Percentiles rank a stretch among this genome's conserved stretches.
Conservation (phyloP, 2,329 filamentous ascomycete species). For the Alternaria conjuncta region DNA sequence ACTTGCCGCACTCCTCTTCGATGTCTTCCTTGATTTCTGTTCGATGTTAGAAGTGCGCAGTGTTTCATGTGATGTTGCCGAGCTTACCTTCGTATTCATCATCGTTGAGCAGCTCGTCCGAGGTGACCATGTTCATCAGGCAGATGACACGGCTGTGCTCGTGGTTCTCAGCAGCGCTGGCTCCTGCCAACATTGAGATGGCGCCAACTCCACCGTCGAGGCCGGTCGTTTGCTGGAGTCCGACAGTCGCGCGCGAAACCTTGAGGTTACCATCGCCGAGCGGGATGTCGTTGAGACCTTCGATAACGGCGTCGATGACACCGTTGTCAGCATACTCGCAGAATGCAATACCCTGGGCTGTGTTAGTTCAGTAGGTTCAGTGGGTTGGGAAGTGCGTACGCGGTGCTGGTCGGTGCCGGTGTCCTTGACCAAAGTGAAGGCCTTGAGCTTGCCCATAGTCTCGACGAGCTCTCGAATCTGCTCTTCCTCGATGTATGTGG, state of each 20-base stretch:
- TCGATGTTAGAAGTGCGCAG: constrained; percentile 5
- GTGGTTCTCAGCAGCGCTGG: constrained; percentile 72
- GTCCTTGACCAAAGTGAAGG: constrained; percentile 90
- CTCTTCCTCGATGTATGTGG: constrained; percentile 84
- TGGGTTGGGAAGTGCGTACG: constrained; percentile 60
- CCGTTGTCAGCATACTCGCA: constrained; percentile 86
- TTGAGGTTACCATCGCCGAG: constrained; percentile 85
- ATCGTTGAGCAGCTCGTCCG: constrained; percentile 90
- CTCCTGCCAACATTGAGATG: constrained; percentile 96
- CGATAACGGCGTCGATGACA: constrained; percentile 83
- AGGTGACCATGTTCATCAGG: constrained; percentile 97
- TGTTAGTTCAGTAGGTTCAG: constrained; percentile 14
- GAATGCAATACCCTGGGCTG: constrained; percentile 83
- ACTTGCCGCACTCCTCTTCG: constrained; percentile 90
- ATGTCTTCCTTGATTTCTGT: constrained; percentile 97
- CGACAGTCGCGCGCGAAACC: constrained; percentile 88
- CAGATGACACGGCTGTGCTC: constrained; percentile 87
- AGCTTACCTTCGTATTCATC: constrained; percentile 85
- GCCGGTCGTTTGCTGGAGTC: constrained; percentile 88
- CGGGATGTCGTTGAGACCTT: constrained; percentile 91
- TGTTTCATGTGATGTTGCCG: constrained; percentile 50
- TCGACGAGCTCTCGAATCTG: constrained; percentile 89
- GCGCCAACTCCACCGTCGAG: constrained; percentile 96
- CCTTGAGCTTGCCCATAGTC: constrained; percentile 91
- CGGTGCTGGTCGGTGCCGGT: constrained; percentile 82